Evolutionary conservation across 352 stramenopile species (phyloP), one percentile per base, ranked within the genome.

Genomic region (Pythium phragmiticola): DNA sequence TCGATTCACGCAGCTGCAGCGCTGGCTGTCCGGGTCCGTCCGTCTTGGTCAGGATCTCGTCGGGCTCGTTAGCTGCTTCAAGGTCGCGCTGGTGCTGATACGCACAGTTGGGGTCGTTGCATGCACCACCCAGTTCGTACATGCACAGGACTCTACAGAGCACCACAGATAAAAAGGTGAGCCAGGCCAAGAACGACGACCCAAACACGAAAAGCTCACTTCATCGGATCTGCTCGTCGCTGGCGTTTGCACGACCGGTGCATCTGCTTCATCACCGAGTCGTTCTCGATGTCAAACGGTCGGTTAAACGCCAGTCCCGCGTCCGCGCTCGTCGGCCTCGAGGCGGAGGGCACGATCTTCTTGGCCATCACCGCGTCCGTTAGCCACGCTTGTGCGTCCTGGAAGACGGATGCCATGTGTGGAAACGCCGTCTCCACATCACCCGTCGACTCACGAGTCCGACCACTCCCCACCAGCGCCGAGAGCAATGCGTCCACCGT

Each of bases 61-160:
- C 30, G 2, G 60, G 33, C 0, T 26, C 41, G 6, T 67, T 52
- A 0, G 28, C 49, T 0, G 34, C 47, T 9, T 76, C 58, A 63
- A 86, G 86, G 50, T 93, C 84, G 52, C 77, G 76, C 36, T 78
- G 66, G 43, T 93, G 84, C 60, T 87, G 80, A 26, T 83, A 86
- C 0, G 68, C 67, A 47, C 84, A 93, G 45, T 82, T 88, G 3
- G 76, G 67, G 43, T 93, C 84, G 34, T 91, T 91, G 69, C 84
- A 93, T 33, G 87, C 75, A 7, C 84, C 84, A 45, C 84, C 87
- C 37, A 91, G 64, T 30, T 93, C 84, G 57, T 80, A 93, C 28
- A 84, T 74, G 60, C 84, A 93, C 37, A 90, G 47, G 26, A 87
- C 72, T 63, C 84, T 93, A 54, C 12, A 57, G 36, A 58, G 6